phyloP scores from a whole-genome alignment of 306 rosid species.

The Casuarina cunninghamiana region DNA sequence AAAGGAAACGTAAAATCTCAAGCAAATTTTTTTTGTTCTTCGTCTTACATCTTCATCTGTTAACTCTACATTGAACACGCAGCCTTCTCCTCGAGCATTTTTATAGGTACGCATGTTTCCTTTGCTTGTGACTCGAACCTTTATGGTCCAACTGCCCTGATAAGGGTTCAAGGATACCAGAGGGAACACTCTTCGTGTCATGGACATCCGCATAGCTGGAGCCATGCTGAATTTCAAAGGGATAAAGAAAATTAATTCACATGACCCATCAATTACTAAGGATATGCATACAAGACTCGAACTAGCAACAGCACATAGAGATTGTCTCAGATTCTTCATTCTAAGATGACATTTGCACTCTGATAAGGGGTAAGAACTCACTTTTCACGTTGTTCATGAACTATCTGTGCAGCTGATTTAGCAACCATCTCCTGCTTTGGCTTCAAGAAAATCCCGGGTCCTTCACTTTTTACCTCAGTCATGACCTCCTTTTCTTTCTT shows the following conservation, averaged over 20 bases:
- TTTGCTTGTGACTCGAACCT: slow-evolving; percentile 86
- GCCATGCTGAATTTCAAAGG: slow-evolving; percentile 50
- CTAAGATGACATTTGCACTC: neutral
- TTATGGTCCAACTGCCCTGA: slow-evolving; percentile 87
- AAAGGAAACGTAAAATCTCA: neutral
- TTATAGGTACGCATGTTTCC: slow-evolving; percentile 81
- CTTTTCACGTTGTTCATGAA: slow-evolving; percentile 77
- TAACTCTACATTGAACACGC: slow-evolving; percentile 91
- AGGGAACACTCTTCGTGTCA: slow-evolving; percentile 90
- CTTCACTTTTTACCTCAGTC: slow-evolving; percentile 36
- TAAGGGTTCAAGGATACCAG: slow-evolving; percentile 90
- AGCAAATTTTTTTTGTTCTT: neutral
- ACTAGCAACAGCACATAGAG: neutral
- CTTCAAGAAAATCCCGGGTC: slow-evolving; percentile 50
- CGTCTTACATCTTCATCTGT: slow-evolving; percentile 90
- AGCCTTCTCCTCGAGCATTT: slow-evolving; percentile 91
- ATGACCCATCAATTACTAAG: neutral
- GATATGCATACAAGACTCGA: neutral
- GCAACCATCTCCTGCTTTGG: slow-evolving; percentile 70
- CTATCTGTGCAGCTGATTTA: slow-evolving; percentile 88
- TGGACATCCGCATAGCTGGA: slow-evolving; percentile 79
- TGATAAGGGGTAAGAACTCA: slow-evolving; percentile 26
- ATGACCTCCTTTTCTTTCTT: slow-evolving; percentile 38
- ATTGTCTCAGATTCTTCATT: neutral
- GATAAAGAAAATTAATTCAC: neutral